Evolutionary conservation across 2,329 filamentous ascomycete species (phyloP).

Genomic region (Diaporthe sp.): DNA sequence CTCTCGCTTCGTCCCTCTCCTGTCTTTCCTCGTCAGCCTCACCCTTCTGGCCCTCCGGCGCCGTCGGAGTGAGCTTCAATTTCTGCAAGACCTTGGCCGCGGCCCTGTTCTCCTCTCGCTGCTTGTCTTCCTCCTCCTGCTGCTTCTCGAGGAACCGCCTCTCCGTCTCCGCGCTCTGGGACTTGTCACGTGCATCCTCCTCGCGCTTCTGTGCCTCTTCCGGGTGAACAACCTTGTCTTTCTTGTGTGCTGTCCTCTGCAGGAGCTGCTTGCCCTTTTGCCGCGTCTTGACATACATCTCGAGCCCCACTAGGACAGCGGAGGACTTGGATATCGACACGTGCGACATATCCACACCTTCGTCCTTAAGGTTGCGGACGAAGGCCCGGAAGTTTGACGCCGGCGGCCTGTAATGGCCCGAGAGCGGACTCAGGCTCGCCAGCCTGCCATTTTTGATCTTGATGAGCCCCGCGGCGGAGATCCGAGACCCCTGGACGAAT

Average conservation of each 20-base stretch:
- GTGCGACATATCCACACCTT: constrained; percentile 82
- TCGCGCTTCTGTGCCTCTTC: constrained; percentile 70
- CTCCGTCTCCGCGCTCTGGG: constrained; percentile 69
- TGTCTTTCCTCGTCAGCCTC: neutral
- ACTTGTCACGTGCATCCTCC: constrained; percentile 72
- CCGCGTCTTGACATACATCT: constrained; percentile 81
- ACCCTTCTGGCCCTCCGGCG: constrained; percentile 46
- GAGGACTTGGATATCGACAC: constrained; percentile 87
- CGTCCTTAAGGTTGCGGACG: constrained; percentile 77
- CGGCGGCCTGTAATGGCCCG: constrained; percentile 88
- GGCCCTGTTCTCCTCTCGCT: constrained; percentile 54
- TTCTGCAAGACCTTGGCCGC: constrained; percentile 56
- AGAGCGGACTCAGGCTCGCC: constrained; percentile 77
- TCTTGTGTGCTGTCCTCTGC: constrained; percentile 64
- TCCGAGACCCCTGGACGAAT: constrained; percentile 86
- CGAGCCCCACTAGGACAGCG: constrained; percentile 84
- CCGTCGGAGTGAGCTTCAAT: constrained; percentile 52
- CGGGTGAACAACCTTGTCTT: constrained; percentile 72
- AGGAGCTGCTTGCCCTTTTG: constrained; percentile 71
- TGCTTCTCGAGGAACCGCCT: constrained; percentile 58
- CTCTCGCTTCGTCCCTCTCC: neutral
- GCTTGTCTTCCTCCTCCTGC: constrained; percentile 49
- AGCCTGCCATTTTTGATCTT: constrained; percentile 86
- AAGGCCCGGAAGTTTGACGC: constrained; percentile 87
- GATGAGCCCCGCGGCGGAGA: constrained; percentile 86